phyloP scores from a whole-genome alignment of 768 basidiomycete genomes.

The Mycena galopus region DNA sequence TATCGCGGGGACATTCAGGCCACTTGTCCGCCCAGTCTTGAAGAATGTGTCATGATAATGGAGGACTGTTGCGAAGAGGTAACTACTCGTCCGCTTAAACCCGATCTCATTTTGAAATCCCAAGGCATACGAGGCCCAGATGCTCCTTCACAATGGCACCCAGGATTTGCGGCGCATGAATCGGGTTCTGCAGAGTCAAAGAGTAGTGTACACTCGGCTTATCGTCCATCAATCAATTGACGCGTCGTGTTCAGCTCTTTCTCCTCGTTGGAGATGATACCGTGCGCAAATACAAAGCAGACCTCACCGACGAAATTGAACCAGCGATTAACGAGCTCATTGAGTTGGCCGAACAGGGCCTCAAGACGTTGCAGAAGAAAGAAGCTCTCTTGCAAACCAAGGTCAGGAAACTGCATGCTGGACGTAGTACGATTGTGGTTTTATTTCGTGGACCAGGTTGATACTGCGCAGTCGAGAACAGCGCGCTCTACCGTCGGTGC shows the following conservation, averaged over 20 bases:
- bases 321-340: constrained; percentile 84
- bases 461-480: constrained; percentile 63
- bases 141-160: constrained; percentile 77
- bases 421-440: background rate
- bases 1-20: constrained; percentile 74
- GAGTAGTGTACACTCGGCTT: constrained; percentile 54
- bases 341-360: constrained; percentile 76
- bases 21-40: constrained; percentile 77
- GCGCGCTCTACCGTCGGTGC: constrained; percentile 60
- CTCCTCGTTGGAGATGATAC: constrained; percentile 80
- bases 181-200: constrained; percentile 74
- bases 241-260: constrained; percentile 66
- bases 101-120: constrained; percentile 5
- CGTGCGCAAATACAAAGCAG: constrained; percentile 80
- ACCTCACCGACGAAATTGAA: constrained; percentile 84
- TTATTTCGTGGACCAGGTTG: constrained; percentile 57
- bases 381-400: constrained; percentile 73
- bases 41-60: constrained; percentile 83
- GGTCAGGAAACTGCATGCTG: constrained; percentile 51
- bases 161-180: constrained; percentile 79
- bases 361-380: constrained; percentile 71
- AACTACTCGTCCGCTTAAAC: background rate
- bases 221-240: background rate
- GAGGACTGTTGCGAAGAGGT: constrained; percentile 86
- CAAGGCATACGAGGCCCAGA: constrained; percentile 78